Conservation (phyloP, 768 basidiomycete species). For the Lentinula raphanica region DNA sequence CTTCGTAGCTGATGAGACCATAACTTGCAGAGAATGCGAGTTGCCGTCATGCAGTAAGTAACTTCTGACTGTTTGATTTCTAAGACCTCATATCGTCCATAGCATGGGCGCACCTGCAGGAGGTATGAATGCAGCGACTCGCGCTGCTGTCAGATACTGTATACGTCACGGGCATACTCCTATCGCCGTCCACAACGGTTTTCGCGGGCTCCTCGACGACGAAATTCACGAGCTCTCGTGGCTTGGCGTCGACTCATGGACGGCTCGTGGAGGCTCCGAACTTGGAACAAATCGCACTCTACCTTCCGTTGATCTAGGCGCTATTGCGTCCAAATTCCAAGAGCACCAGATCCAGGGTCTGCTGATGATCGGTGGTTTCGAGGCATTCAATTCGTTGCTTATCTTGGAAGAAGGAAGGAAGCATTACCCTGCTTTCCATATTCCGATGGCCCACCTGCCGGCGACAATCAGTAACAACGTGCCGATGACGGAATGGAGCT, state of each 20-base stretch:
- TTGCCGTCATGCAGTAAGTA: conserved; percentile 83
- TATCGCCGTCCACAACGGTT: conserved; percentile 93
- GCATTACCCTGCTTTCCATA: conserved; percentile 86
- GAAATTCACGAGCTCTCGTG: conserved; percentile 82
- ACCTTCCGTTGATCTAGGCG: conserved; percentile 83
- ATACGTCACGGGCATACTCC: conserved; percentile 87
- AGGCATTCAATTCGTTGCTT: conserved; percentile 79
- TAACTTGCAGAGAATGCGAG: conserved; percentile 55
- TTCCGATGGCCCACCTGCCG: conserved; percentile 94
- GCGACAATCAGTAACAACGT: conserved; percentile 99
- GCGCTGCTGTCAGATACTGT: conserved; percentile 91
- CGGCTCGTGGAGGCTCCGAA: conserved; percentile 93
- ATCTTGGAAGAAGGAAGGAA: conserved; percentile 76
- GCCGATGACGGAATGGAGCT: conserved; percentile 91
- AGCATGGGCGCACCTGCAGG: conserved; percentile 97
- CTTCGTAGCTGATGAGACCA: conserved; percentile 6
- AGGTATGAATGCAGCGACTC: conserved; percentile 98
- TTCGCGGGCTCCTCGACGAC: conserved; percentile 90
- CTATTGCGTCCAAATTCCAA: conserved; percentile 89
- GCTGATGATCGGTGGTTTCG: conserved; percentile 93
- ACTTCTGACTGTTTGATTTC: neutral
- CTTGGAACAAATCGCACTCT: conserved; percentile 92
- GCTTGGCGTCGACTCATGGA: conserved; percentile 97
- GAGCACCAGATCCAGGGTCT: conserved; percentile 72
- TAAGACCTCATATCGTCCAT: neutral